Percentiles rank a stretch among this genome's conserved stretches.
Evolutionary conservation across 140 eudicot genomes (phyloP).

Genomic region (Cichorium intybus): DNA sequence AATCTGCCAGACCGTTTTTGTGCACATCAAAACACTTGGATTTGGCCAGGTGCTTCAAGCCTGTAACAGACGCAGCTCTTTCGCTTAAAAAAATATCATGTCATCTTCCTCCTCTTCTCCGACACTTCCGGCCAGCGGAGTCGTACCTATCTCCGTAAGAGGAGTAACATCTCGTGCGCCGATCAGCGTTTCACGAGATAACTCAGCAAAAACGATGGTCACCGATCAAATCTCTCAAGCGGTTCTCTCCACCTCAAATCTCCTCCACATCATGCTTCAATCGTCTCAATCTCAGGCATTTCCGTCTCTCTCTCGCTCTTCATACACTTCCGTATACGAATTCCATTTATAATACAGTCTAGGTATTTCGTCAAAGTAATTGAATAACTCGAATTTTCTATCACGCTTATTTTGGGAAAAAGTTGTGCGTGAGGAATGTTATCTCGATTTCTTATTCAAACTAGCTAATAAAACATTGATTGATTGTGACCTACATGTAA

Average conservation of each 20-base stretch:
- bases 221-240: conserved; percentile 73
- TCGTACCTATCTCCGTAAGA: conserved; percentile 15
- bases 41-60: no score
- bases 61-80: no score
- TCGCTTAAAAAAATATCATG: neutral
- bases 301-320: neutral
- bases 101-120: neutral
- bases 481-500: neutral
- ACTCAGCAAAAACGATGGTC: conserved; percentile 59
- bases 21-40: no score
- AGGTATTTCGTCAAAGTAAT: neutral
- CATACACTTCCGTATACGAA: neutral
- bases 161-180: conserved; percentile 10
- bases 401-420: conserved; percentile 3
- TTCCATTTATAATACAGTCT: neutral
- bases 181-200: conserved; percentile 34
- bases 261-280: conserved; percentile 82
- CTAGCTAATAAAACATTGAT: neutral
- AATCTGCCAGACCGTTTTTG: no score
- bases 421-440: neutral
- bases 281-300: conserved; percentile 81
- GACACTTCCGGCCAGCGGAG: neutral
- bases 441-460: neutral
- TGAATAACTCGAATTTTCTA: neutral
- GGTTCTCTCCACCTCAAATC: conserved; percentile 80